Conservation (phyloP, 208 protist species). For the Leishmania guyanensis region DNA sequence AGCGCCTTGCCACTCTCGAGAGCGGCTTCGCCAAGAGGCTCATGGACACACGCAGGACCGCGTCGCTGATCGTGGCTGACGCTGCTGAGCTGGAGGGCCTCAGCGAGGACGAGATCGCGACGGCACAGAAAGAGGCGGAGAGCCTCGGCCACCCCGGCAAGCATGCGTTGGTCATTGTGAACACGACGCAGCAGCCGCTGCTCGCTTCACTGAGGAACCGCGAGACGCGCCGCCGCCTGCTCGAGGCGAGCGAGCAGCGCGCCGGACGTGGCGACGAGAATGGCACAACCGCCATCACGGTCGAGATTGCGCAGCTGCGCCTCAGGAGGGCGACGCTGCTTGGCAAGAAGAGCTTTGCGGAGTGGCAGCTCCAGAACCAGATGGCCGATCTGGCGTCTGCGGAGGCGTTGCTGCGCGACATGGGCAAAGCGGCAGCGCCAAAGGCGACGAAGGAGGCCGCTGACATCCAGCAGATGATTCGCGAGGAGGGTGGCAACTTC, state of each 20-base stretch:
- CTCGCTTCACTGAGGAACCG: slow-evolving; percentile 37
- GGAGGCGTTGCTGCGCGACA: slow-evolving; percentile 30
- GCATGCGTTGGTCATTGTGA: slow-evolving; percentile 49
- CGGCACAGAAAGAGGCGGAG: slow-evolving; percentile 38
- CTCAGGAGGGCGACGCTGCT: slow-evolving; percentile 47
- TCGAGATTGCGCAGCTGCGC: slow-evolving; percentile 41
- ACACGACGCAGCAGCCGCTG: slow-evolving; percentile 62
- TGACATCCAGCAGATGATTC: slow-evolving; percentile 33
- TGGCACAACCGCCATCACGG: slow-evolving; percentile 27
- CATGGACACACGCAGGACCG: slow-evolving; percentile 34
- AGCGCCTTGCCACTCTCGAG: slow-evolving; percentile 44
- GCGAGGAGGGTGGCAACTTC: slow-evolving; percentile 34
- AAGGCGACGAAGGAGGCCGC: slow-evolving; percentile 33
- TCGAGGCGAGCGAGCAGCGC: slow-evolving; percentile 39
- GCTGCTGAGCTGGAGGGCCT: slow-evolving; percentile 49
- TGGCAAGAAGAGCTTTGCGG: slow-evolving; percentile 52
- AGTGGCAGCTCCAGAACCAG: slow-evolving; percentile 48
- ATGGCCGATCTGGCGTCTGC: slow-evolving; percentile 47
- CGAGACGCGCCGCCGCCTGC: slow-evolving; percentile 45
- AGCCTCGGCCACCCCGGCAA: slow-evolving; percentile 37
- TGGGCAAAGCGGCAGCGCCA: slow-evolving; percentile 7
- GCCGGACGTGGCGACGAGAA: slow-evolving; percentile 16
- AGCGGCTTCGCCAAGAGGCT: slow-evolving; percentile 39
- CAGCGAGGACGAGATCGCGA: slow-evolving; percentile 33
- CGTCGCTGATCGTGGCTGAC: slow-evolving; percentile 37